Evolutionary conservation across 1,284 basidiomycete species (phyloP).

Genomic region (Malassezia globosa): DNA sequence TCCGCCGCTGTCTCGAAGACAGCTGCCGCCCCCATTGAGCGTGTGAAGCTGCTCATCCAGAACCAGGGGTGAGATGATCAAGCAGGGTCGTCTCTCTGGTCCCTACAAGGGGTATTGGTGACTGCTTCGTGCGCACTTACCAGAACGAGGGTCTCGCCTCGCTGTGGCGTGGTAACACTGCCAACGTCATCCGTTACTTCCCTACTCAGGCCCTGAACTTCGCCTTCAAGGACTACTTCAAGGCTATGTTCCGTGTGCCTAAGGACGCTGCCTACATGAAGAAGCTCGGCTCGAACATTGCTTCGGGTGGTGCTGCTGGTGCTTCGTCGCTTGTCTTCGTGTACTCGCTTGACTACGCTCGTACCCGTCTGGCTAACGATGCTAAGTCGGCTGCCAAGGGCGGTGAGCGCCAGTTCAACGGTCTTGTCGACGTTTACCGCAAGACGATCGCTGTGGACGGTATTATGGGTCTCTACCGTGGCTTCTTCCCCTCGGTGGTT

Average conservation of each 20-base stretch:
- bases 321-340: constrained; percentile 47
- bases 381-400: constrained; percentile 47
- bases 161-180: constrained; percentile 48
- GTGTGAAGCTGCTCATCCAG: constrained; percentile 48
- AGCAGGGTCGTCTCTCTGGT: constrained; percentile 46
- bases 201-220: constrained; percentile 47
- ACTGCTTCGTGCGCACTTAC: constrained; percentile 47
- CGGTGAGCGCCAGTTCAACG: constrained; percentile 48
- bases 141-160: constrained; percentile 46
- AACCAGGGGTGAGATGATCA: constrained; percentile 49
- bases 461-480: constrained; percentile 48
- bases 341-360: constrained; percentile 48
- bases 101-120: constrained; percentile 48
- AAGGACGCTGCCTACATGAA: constrained; percentile 46
- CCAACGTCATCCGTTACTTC: constrained; percentile 48
- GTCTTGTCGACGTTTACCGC: constrained; percentile 47
- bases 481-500: constrained; percentile 47
- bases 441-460: constrained; percentile 47
- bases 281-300: constrained; percentile 46
- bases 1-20: constrained; percentile 48
- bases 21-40: constrained; percentile 47
- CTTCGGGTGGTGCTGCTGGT: constrained; percentile 48
- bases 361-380: constrained; percentile 48
- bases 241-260: constrained; percentile 34
- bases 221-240: constrained; percentile 48